Conservation (phyloP, 176 grass and related monocot species). For the Dendrocalamus sinicus region DNA sequence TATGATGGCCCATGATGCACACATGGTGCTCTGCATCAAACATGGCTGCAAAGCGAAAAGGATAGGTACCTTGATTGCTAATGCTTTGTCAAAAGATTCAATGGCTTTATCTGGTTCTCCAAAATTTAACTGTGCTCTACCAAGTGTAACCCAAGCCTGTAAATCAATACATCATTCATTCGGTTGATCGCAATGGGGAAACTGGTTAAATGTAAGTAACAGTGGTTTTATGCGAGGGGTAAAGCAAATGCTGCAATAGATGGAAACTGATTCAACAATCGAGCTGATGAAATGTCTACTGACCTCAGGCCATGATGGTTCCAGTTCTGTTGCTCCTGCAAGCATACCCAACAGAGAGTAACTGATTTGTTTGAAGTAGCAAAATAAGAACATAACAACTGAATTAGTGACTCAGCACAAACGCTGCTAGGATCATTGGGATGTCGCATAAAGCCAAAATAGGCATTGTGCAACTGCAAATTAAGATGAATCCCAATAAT, state of each 20-base stretch:
- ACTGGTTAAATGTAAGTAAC: not conserved
- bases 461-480: not conserved
- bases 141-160: slow-evolving; percentile 92
- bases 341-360: slow-evolving; percentile 43
- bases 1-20: not conserved
- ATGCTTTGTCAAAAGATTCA: slow-evolving; percentile 70
- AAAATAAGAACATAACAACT: not conserved
- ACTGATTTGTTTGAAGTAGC: slow-evolving; percentile 19
- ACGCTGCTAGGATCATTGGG: not conserved
- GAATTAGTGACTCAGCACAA: not conserved
- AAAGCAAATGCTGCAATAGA: not conserved
- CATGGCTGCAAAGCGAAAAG: not conserved
- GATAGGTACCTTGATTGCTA: slow-evolving; percentile 59
- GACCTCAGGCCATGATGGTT: slow-evolving; percentile 83
- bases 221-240: not conserved
- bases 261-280: not conserved
- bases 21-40: not conserved
- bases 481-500: not conserved
- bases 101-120: slow-evolving; percentile 88
- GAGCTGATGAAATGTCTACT: slow-evolving; percentile 16
- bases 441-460: not conserved
- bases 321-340: slow-evolving; percentile 83
- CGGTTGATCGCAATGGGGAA: not conserved
- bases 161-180: slow-evolving; percentile 38
- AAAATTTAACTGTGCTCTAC: slow-evolving; percentile 86